Percentiles rank a stretch among this genome's conserved stretches.
phyloP scores from a whole-genome alignment of 495 filamentous ascomycete species.

The Neurospora intermedia region DNA sequence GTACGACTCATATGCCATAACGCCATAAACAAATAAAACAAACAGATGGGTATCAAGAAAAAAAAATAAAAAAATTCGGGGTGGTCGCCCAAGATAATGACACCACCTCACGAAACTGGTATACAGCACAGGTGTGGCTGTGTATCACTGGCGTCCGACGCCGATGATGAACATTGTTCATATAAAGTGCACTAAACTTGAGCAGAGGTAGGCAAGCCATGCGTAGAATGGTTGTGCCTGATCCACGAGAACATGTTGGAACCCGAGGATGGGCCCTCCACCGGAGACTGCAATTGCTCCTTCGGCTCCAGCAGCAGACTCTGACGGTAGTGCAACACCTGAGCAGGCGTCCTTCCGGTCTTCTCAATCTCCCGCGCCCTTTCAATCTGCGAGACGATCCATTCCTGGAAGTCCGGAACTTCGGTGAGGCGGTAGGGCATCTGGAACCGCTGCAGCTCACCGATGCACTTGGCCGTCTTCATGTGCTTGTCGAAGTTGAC shows the following conservation, averaged over 20 bases:
- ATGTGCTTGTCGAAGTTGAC: slow-evolving; percentile 99
- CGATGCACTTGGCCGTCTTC: slow-evolving; percentile 89
- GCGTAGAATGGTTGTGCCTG: slow-evolving; percentile 13
- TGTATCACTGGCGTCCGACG: not conserved
- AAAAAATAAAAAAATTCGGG: not conserved
- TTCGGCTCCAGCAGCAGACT: slow-evolving; percentile 81
- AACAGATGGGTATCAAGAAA: slow-evolving; percentile 8
- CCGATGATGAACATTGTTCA: not conserved
- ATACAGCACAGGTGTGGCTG: not conserved
- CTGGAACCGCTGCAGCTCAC: slow-evolving; percentile 93
- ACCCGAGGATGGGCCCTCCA: slow-evolving; percentile 26
- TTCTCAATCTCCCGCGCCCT: slow-evolving; percentile 72
- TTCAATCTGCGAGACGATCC: slow-evolving; percentile 78
- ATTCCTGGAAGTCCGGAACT: slow-evolving; percentile 83
- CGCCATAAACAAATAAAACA: slow-evolving; percentile 3
- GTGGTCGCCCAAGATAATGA: not conserved
- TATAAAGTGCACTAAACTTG: slow-evolving; percentile 8
- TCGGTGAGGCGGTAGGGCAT: slow-evolving; percentile 82
- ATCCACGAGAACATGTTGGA: slow-evolving; percentile 26
- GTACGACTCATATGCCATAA: not conserved
- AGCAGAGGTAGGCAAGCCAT: slow-evolving; percentile 5
- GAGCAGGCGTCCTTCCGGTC: slow-evolving; percentile 47
- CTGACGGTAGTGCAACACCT: slow-evolving; percentile 74
- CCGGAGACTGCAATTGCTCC: slow-evolving; percentile 42
- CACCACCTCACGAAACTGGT: not conserved